Conservation (phyloP, 176 grass and related monocot species). For the Aegilops longissima region DNA sequence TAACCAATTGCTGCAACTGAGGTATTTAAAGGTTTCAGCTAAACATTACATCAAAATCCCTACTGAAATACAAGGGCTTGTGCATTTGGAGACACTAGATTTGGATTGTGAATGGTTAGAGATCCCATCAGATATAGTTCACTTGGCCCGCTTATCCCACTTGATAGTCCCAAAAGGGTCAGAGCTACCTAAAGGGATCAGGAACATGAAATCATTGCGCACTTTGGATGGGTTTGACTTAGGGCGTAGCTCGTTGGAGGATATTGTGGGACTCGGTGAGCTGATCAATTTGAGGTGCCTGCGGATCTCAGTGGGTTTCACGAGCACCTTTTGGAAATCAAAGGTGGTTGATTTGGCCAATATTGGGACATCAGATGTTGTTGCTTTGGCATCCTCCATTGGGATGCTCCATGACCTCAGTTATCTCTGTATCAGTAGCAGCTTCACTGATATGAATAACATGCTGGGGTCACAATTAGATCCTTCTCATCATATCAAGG, state of each 20-base stretch:
- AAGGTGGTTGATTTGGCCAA: too few species aligned
- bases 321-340: too few species aligned
- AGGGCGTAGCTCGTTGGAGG: neutral
- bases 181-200: neutral
- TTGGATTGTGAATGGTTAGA: neutral
- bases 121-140: neutral
- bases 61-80: neutral
- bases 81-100: neutral
- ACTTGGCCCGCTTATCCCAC: neutral
- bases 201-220: neutral
- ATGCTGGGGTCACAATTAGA: neutral
- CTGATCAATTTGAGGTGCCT: neutral
- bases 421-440: neutral
- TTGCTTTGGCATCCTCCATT: neutral
- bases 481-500: neutral
- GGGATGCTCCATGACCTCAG: neutral
- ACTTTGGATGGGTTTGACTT: neutral
- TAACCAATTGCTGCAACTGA: neutral
- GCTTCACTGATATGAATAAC: neutral
- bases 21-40: neutral
- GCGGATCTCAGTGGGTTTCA: too few species aligned
- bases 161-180: neutral
- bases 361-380: too few species aligned
- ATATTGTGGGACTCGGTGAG: neutral
- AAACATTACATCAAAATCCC: neutral